Evolutionary conservation across 257 asterid species (phyloP).

Genomic region (Scutellaria minor): DNA sequence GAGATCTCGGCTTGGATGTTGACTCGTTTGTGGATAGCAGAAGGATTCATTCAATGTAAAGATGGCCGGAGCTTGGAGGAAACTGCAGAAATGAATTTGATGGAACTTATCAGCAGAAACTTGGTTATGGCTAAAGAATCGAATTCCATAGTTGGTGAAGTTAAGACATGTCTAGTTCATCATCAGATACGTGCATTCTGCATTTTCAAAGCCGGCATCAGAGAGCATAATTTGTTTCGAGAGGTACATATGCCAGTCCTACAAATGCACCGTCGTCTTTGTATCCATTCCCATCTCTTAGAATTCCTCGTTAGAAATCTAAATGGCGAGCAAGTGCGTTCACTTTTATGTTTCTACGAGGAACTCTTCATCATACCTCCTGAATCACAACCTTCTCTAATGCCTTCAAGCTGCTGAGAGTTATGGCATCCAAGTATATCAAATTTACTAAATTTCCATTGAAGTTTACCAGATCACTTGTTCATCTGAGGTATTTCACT

Average conservation of each 20-base stretch:
- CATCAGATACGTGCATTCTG: slow-evolving; percentile 43
- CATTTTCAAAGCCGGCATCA: background rate
- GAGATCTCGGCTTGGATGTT: background rate
- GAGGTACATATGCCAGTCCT: slow-evolving; percentile 7
- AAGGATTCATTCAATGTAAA: slow-evolving; percentile 5
- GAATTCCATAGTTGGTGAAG: slow-evolving; percentile 21
- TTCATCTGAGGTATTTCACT: slow-evolving; percentile 39
- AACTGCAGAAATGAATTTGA: background rate
- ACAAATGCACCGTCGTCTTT: slow-evolving; percentile 35
- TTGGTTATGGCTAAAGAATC: background rate
- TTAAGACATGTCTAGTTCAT: slow-evolving; percentile 47
- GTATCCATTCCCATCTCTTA: slow-evolving; percentile 37
- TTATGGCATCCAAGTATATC: slow-evolving; percentile 39
- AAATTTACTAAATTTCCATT: slow-evolving; percentile 34
- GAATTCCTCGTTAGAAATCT: slow-evolving; percentile 10
- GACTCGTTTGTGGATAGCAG: slow-evolving; percentile 18
- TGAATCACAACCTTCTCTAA: slow-evolving; percentile 27
- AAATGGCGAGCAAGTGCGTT: slow-evolving; percentile 34
- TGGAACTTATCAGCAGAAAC: slow-evolving; percentile 5
- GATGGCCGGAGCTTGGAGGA: background rate
- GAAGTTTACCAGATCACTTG: slow-evolving; percentile 13
- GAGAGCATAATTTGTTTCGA: slow-evolving; percentile 28
- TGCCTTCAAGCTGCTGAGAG: slow-evolving; percentile 39
- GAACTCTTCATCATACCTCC: slow-evolving; percentile 1
- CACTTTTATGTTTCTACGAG: slow-evolving; percentile 38